Evolutionary conservation across 1,284 basidiomycete genomes (phyloP).

Genomic region (Kalmanozyma brasiliensis): DNA sequence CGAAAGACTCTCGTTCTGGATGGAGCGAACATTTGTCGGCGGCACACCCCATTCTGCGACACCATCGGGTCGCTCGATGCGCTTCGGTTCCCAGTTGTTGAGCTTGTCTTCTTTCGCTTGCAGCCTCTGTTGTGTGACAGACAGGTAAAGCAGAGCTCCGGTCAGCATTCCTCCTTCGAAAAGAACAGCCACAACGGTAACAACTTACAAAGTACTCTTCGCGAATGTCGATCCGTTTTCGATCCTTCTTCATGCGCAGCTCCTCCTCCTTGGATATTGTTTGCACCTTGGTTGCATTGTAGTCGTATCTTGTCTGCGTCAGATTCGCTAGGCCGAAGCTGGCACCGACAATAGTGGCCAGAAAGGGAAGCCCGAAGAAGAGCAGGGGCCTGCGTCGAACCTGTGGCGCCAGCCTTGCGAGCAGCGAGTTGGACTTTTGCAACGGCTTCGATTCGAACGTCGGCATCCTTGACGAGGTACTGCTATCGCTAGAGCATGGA

Average conservation of each 20-base stretch:
- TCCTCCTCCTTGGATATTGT: constrained; percentile 84
- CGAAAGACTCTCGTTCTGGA: constrained; percentile 69
- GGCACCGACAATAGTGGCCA: constrained; percentile 83
- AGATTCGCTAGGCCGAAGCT: constrained; percentile 86
- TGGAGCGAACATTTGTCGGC: constrained; percentile 60
- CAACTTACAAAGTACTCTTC: constrained; percentile 83
- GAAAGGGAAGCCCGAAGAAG: constrained; percentile 85
- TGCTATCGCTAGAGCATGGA: neutral
- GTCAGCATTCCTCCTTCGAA: too few relatives aligned
- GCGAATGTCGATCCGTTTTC: constrained; percentile 88
- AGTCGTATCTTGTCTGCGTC: constrained; percentile 90
- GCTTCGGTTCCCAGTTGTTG: constrained; percentile 88
- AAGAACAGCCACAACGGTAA: constrained; percentile 1
- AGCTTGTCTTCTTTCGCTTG: constrained; percentile 75
- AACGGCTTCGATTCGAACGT: constrained; percentile 51
- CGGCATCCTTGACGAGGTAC: constrained; percentile 25
- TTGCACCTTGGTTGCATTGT: constrained; percentile 82
- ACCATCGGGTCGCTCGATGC: constrained; percentile 83
- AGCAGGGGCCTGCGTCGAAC: constrained; percentile 70
- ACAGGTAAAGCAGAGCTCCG: too few relatives aligned
- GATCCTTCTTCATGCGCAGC: constrained; percentile 79
- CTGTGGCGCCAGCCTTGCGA: constrained; percentile 35
- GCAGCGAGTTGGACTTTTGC: constrained; percentile 28
- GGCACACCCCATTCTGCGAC: constrained; percentile 88
- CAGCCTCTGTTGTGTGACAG: constrained; percentile 22